These are phyloP conservation scores for Triangularia setosa DNA, from an alignment of 2,329 filamentous ascomycete species.

Conservation along the genomic window DNA sequence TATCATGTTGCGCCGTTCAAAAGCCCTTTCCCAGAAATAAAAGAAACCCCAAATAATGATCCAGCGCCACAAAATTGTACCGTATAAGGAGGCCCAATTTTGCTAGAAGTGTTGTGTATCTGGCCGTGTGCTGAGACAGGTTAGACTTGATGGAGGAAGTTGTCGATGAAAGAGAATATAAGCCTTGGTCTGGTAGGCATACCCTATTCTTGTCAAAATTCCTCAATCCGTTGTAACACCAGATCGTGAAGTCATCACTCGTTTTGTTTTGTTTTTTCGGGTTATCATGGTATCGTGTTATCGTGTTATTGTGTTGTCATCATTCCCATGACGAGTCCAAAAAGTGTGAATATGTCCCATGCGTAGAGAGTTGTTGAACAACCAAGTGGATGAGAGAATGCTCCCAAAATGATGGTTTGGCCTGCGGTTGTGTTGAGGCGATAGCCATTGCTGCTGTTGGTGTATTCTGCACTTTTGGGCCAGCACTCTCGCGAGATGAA, in stretches of 20 bases:
- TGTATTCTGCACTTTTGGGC: neutral
- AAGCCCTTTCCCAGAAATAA: neutral
- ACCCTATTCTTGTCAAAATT: neutral
- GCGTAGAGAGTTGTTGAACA: neutral
- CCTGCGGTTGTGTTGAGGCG: neutral
- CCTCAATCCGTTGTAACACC: neutral
- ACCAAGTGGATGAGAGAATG: neutral
- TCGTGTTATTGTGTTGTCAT: neutral
- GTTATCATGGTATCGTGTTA: neutral
- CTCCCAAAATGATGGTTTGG: neutral
- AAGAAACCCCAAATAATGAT: neutral
- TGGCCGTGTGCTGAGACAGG: neutral
- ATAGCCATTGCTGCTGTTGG: neutral
- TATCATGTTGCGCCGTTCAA: neutral
- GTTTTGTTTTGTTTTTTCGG: neutral
- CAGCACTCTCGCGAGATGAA: neutral
- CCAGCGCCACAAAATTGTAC: neutral
- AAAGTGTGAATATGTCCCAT: neutral
- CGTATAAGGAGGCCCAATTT: neutral
- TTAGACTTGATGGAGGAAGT: neutral
- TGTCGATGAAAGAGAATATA: neutral
- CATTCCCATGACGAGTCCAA: neutral
- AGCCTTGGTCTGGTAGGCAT: neutral
- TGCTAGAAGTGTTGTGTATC: neutral
- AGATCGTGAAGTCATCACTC: neutral